Base-by-base conservation (phyloP, 257 asterid species). In the Gentiana dahurica region DNA sequence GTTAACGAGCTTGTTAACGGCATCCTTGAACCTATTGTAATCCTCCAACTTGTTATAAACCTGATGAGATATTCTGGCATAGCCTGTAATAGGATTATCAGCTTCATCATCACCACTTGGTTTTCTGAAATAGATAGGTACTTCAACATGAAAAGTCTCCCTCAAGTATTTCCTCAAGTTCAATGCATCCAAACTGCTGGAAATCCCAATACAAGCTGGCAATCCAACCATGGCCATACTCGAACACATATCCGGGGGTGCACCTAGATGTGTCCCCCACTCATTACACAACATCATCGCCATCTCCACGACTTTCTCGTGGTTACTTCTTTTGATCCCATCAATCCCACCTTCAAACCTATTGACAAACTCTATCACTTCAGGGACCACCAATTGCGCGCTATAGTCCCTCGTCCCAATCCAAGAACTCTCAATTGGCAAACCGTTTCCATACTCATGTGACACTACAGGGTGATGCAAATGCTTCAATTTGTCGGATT, bases 221-320 rank as follows among this genome's bases (percentile, higher is more conserved):
- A 89, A 36, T 36, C 90, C 95, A 49, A 89, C 97, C 97, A 89
- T 89, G 7, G 79, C 95, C 87, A 89, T 69, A 62, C 97, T 86
- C n/a, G 93, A 61, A 68, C 89, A 86, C 94, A 89, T 78, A 67
- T 80, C 88, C 1, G 73, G 81, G 0, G 95, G 88, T 0, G 82
- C 70, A 62, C 97, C 97, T 55, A 89, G 53, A 54, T 68, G 68
- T 4, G 95, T 81, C 51, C 85, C 89, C 97, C 97, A 89, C 3
- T 76, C 81, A 44, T 60, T 68, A 12, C 59, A 76, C 79, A 35
- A 67, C 77, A 55, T 81, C 75, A 48, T 73, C 63, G 38, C 86
- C 86, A 46, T 76, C 71, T 50, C 78, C 72, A 48, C 62, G 24
- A 45, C 71, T 69, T 38, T 69, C 50, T 79, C 85, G 9, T 83